Conservation (phyloP, 1,284 basidiomycete genomes). For the Pseudozyma thailandica region DNA sequence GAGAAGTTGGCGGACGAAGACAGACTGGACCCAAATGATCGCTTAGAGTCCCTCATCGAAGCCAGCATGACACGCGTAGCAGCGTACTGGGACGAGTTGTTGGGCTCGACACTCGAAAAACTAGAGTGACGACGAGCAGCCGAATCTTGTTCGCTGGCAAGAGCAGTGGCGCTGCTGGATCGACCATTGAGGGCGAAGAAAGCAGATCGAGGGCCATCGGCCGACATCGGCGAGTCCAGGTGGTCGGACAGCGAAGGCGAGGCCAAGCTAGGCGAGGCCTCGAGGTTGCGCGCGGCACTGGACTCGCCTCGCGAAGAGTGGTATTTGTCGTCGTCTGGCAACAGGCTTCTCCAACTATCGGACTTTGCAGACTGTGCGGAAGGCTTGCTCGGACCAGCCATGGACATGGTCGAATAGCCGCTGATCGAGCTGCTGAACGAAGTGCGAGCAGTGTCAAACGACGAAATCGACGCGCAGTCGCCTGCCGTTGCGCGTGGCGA, state of each 20-base stretch:
- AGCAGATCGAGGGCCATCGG: constrained; percentile 34
- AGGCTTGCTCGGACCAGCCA: constrained; percentile 18
- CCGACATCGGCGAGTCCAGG: constrained; percentile 25
- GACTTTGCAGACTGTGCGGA: constrained; percentile 11
- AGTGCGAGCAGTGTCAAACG: constrained; percentile 29
- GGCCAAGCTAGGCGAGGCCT: constrained; percentile 17
- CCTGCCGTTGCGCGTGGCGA: constrained; percentile 12
- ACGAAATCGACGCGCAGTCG: constrained; percentile 30
- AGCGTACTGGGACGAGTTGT: constrained; percentile 26
- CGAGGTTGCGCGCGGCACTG: background rate
- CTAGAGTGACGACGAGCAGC: constrained; percentile 45
- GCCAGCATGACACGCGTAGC: constrained; percentile 23
- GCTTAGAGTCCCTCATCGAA: constrained; percentile 15
- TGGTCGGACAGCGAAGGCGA: constrained; percentile 39
- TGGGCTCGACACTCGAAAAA: constrained; percentile 47
- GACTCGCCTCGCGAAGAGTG: constrained; percentile 19
- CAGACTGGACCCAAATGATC: constrained; percentile 2
- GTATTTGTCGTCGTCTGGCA: constrained; percentile 44
- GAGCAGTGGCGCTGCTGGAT: background rate
- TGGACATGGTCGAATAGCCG: constrained; percentile 44
- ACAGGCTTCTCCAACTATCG: constrained; percentile 49
- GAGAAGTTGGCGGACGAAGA: constrained; percentile 12
- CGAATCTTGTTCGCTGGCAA: constrained; percentile 4
- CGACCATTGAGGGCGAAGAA: constrained; percentile 28
- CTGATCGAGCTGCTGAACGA: constrained; percentile 49